These are phyloP conservation scores for Malus sieversii DNA, from an alignment of 306 rosid species.

Conservation along the genomic window DNA sequence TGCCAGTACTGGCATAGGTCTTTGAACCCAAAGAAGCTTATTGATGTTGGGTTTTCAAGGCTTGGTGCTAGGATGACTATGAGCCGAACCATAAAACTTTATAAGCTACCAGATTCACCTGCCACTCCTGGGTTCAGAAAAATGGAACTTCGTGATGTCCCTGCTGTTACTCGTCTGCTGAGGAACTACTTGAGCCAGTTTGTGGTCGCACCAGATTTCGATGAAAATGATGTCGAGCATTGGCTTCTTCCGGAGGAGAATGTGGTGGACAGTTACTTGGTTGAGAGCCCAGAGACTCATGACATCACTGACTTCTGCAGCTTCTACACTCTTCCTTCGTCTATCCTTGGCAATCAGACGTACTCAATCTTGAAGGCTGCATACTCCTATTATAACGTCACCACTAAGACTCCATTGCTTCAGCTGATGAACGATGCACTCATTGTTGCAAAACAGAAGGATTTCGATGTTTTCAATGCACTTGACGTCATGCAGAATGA, in stretches of 20 bases:
- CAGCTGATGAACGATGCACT: slow-evolving; percentile 82
- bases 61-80: slow-evolving; percentile 97
- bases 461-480: slow-evolving; percentile 76
- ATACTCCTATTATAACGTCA: slow-evolving; percentile 68
- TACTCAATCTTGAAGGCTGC: slow-evolving; percentile 77
- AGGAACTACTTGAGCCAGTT: slow-evolving; percentile 65
- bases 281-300: slow-evolving; percentile 79
- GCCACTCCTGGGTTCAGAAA: slow-evolving; percentile 80
- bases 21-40: slow-evolving; percentile 85
- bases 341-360: slow-evolving; percentile 66
- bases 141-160: slow-evolving; percentile 82
- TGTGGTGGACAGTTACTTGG: slow-evolving; percentile 80
- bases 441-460: slow-evolving; percentile 61
- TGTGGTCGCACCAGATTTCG: slow-evolving; percentile 78
- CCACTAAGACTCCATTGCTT: slow-evolving; percentile 60
- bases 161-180: slow-evolving; percentile 81
- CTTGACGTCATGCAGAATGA: slow-evolving; percentile 80
- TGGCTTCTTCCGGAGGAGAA: slow-evolving; percentile 85
- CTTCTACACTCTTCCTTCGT: slow-evolving; percentile 91
- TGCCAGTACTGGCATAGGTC: slow-evolving; percentile 99
- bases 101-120: slow-evolving; percentile 78
- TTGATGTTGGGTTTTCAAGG: slow-evolving; percentile 95
- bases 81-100: slow-evolving; percentile 91
- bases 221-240: slow-evolving; percentile 86
- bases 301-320: slow-evolving; percentile 94